Evolutionary conservation across 2,329 filamentous ascomycete genomes (phyloP).

Genomic region (Ophiostoma perfectum): DNA sequence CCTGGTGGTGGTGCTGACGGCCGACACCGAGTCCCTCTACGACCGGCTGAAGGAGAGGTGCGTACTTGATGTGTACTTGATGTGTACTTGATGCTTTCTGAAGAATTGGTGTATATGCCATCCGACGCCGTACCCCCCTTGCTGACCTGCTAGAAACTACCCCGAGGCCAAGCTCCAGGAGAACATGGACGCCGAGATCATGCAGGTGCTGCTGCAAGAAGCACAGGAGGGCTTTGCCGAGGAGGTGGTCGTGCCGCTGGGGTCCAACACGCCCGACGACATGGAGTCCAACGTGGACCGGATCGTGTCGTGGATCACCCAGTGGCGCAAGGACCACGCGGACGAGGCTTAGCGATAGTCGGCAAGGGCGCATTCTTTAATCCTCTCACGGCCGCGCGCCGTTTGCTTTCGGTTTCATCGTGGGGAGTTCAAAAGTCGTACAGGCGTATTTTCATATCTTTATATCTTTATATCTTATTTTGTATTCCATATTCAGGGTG

Average conservation of each 20-base stretch:
- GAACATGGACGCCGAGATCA: constrained; percentile 95
- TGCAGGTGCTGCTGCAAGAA: constrained; percentile 89
- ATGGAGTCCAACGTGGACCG: constrained; percentile 85
- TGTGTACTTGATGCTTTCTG: not conserved
- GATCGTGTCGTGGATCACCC: constrained; percentile 72
- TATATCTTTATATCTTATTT: not conserved
- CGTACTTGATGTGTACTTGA: constrained; percentile 23
- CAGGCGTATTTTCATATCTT: not conserved
- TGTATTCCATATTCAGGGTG: too few species aligned
- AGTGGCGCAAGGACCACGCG: constrained; percentile 68
- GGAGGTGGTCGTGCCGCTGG: constrained; percentile 82
- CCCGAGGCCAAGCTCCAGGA: constrained; percentile 84
- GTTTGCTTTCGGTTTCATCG: not conserved
- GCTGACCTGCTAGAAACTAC: constrained; percentile 57
- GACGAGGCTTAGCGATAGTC: not conserved
- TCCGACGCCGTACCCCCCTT: not conserved
- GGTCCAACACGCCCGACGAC: constrained; percentile 74
- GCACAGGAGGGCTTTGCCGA: constrained; percentile 80
- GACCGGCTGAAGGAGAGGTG: constrained; percentile 74
- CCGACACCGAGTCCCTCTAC: constrained; percentile 73
- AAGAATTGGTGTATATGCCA: too few species aligned
- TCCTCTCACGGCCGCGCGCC: too few species aligned
- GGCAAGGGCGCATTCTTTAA: too few species aligned
- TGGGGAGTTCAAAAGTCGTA: not conserved
- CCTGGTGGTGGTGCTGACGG: constrained; percentile 83